A percentile compares a stretch with the other conserved stretches of the same genome.
These are phyloP conservation scores for Rutstroemia sp. DNA, from an alignment of 2,329 filamentous ascomycete genomes.

Conservation along the genomic window DNA sequence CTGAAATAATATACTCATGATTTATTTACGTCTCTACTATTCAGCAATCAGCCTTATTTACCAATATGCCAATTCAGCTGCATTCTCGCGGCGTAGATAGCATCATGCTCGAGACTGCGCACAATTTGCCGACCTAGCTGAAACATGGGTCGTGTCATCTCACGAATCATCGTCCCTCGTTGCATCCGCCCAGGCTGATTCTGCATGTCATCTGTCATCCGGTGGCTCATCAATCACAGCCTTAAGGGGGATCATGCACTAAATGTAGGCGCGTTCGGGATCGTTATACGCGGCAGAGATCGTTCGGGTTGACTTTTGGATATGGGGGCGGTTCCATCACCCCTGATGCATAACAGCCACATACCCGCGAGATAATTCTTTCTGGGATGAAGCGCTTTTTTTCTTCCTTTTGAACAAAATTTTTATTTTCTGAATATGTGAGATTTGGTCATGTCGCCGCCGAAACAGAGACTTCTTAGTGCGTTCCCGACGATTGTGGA, in stretches of 20 bases:
- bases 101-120: background rate
- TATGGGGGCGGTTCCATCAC: background rate
- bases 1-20: too few relatives aligned
- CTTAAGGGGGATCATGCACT: background rate
- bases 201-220: background rate
- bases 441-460: background rate
- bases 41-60: background rate
- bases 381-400: background rate
- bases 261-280: background rate
- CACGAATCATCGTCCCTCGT: background rate
- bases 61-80: background rate
- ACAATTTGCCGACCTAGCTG: background rate
- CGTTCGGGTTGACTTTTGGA: background rate
- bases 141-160: background rate
- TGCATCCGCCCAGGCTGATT: background rate
- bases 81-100: background rate
- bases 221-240: background rate
- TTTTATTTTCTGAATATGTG: background rate
- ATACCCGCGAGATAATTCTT: background rate
- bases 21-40: too few relatives aligned
- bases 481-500: slow-evolving; percentile 1
- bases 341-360: background rate
- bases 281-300: background rate
- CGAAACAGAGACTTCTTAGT: background rate
- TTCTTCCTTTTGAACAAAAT: background rate